Percentiles rank a stretch among this genome's conserved stretches.
phyloP scores from a whole-genome alignment of 1,284 basidiomycete species.

The Ceratobasidium sp. region DNA sequence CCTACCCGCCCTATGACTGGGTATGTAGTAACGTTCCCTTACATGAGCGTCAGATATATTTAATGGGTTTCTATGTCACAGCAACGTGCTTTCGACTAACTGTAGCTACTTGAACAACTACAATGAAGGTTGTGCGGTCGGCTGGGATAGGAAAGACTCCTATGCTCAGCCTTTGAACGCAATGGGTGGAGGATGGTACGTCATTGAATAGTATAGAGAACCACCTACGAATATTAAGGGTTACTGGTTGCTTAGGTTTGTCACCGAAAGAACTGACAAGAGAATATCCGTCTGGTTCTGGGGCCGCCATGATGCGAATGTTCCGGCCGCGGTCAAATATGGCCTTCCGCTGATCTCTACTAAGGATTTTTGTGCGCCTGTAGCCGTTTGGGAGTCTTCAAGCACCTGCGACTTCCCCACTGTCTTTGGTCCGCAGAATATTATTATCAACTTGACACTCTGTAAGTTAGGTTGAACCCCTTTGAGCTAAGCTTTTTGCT shows the following conservation, averaged over 20 bases:
- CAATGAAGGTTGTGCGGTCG: slow-evolving; percentile 76
- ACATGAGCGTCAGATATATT: no score
- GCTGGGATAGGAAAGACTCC: slow-evolving; percentile 62
- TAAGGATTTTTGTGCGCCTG: slow-evolving; percentile 62
- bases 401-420: slow-evolving; percentile 66
- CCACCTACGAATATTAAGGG: no score
- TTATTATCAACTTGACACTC: slow-evolving; percentile 71
- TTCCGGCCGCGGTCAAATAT: slow-evolving; percentile 62
- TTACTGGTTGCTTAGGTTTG: slow-evolving; percentile 40
- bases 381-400: slow-evolving; percentile 68
- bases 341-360: slow-evolving; percentile 52
- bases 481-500: background rate
- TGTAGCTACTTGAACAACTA: slow-evolving; percentile 68
- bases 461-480: slow-evolving; percentile 58
- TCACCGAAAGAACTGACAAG: slow-evolving; percentile 47
- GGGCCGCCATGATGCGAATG: slow-evolving; percentile 60
- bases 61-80: slow-evolving; percentile 52
- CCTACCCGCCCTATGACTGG: slow-evolving; percentile 58
- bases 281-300: slow-evolving; percentile 66
- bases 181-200: slow-evolving; percentile 71
- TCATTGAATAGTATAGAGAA: slow-evolving; percentile 9
- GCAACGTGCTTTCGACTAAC: slow-evolving; percentile 60
- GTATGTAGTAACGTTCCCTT: slow-evolving; percentile 47
- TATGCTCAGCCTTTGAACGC: slow-evolving; percentile 73
- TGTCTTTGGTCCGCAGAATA: slow-evolving; percentile 71